A percentile compares a stretch with the other conserved stretches of the same genome.
These are phyloP conservation scores for Ganoderma lucidum DNA, from an alignment of 1,284 basidiomycete species.

Conservation along the genomic window DNA sequence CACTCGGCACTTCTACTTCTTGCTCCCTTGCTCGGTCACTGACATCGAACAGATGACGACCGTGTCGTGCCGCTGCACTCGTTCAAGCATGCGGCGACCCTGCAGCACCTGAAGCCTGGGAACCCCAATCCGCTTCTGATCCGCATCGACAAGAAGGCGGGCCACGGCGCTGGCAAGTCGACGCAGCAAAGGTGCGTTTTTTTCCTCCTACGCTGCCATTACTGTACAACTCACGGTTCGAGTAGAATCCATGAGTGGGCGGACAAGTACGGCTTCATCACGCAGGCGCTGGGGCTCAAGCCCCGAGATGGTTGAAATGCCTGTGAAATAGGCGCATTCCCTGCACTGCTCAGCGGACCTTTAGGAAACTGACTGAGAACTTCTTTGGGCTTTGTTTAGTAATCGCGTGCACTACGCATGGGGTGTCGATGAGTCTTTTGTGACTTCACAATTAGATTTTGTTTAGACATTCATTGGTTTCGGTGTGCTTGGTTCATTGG, in stretches of 20 bases:
- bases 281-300: slow-evolving; percentile 64
- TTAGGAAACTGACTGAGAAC: slow-evolving; percentile 6
- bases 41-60: slow-evolving; percentile 68
- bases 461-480: neutral
- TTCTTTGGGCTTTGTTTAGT: slow-evolving; percentile 5
- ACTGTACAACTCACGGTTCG: neutral
- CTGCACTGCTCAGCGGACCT: neutral
- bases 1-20: neutral
- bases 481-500: neutral
- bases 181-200: slow-evolving; percentile 70
- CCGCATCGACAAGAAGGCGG: slow-evolving; percentile 81
- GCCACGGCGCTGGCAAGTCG: slow-evolving; percentile 83
- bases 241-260: slow-evolving; percentile 75
- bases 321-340: neutral
- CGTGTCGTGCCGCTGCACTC: slow-evolving; percentile 85
- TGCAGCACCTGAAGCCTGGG: slow-evolving; percentile 69
- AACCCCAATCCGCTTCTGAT: slow-evolving; percentile 78
- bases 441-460: slow-evolving; percentile 16
- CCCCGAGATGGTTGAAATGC: slow-evolving; percentile 19
- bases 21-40: neutral
- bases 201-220: neutral
- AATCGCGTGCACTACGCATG: neutral
- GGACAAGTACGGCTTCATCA: slow-evolving; percentile 81
- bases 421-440: slow-evolving; percentile 13
- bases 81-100: slow-evolving; percentile 79